Base-by-base conservation (phyloP, 1,139 yeast genomes). In the Trichomonascaceae sp. region DNA sequence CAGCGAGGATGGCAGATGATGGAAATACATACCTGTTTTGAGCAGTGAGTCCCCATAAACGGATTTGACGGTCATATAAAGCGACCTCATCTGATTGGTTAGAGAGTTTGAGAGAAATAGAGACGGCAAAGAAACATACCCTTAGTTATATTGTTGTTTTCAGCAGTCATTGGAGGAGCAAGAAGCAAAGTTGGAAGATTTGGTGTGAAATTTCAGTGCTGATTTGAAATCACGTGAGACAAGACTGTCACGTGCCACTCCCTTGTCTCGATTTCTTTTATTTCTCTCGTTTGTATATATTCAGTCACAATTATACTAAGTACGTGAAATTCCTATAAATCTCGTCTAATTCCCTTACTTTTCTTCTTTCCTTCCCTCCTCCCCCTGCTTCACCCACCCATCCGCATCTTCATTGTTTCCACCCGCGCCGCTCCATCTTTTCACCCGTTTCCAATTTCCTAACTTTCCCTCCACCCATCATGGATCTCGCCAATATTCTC, bases 31-130 rank as follows among this genome's bases (percentile, higher is more conserved):
- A 66, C 63, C 73, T 63, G 51, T 82, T 77, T 69, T 93, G 99
- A 15, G 98, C 96, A 30, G 87, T 95, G 72, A 93, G 77, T 12
- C 99, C 99, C 99, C 99, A 93, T 43, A 93, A 77, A 60, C 99
- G 74, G 62, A 93, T 91, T 69, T 93, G 99, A 57, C 99, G 80
- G 70, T 93, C 99, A 68, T 93, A 93, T 30, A 91, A 75, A 1
- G 96, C 96, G 55, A 91, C 83, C 69, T 91, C 98, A 64, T 90
- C 97, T 72, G 41, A 12, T 15, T 17, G 20, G 41, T 36, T 36
- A 36, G 41, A 32, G 17, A 15, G 17, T 36, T n/a, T n/a, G n/a
- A 6, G 17, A 36, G 41, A 17, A 36, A 13, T 5, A 36, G 41
- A 36, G 17, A 4, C 17, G 17, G 3, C n/a, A 13, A 12, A 27